phyloP scores from a whole-genome alignment of 768 basidiomycete genomes.

The Pleurotus citrinopileatus region DNA sequence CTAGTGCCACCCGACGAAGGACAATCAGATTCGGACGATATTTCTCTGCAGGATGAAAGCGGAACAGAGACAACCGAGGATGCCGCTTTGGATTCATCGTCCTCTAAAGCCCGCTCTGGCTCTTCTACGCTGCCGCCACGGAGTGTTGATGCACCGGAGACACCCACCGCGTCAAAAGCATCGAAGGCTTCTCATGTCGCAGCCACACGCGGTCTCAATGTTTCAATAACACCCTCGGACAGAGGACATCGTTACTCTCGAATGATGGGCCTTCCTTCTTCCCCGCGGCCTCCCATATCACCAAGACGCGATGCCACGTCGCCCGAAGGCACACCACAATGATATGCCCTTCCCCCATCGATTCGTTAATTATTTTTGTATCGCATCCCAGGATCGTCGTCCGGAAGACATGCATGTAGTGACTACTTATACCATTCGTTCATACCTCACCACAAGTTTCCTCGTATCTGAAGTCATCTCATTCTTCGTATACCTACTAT shows the following conservation, averaged over 20 bases:
- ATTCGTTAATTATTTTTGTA: neutral
- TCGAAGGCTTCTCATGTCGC: slow-evolving; percentile 61
- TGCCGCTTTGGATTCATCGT: slow-evolving; percentile 42
- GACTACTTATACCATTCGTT: slow-evolving; percentile 10
- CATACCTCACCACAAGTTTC: neutral
- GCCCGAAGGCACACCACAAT: slow-evolving; percentile 21
- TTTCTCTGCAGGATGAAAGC: slow-evolving; percentile 69
- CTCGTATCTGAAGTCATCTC: slow-evolving; percentile 7
- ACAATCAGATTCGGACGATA: slow-evolving; percentile 68
- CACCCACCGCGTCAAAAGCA: slow-evolving; percentile 34
- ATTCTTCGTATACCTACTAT: neutral
- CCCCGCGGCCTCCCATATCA: slow-evolving; percentile 45
- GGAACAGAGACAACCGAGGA: slow-evolving; percentile 71
- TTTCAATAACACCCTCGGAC: slow-evolving; percentile 48
- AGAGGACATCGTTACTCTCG: slow-evolving; percentile 63
- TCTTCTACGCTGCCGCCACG: slow-evolving; percentile 16
- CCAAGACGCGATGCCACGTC: slow-evolving; percentile 27
- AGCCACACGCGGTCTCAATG: slow-evolving; percentile 68
- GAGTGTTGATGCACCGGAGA: slow-evolving; percentile 34
- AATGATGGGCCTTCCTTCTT: slow-evolving; percentile 60
- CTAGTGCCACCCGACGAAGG: slow-evolving; percentile 53
- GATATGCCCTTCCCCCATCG: slow-evolving; percentile 16
- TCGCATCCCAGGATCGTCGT: neutral
- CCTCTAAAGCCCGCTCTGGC: neutral
- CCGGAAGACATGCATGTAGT: slow-evolving; percentile 5